Conservation (phyloP, 305 asterid genomes). For the Fraxinus floribunda region DNA sequence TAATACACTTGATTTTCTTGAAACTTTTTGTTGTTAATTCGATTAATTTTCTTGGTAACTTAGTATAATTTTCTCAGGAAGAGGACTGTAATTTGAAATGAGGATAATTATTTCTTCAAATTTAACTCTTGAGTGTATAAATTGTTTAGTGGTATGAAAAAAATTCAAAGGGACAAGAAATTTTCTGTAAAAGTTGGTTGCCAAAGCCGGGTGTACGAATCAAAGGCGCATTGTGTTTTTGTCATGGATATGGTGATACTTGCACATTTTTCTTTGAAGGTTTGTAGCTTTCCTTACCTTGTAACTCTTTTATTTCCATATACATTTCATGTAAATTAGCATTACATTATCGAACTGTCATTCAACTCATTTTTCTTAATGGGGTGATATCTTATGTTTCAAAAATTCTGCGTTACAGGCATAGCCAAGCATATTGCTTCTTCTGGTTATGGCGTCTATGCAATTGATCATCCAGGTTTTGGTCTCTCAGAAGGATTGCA, state of each 20-base stretch:
- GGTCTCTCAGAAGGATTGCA: slow-evolving; percentile 95
- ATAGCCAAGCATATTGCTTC: slow-evolving; percentile 85
- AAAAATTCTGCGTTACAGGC: slow-evolving; percentile 45
- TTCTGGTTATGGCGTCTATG: slow-evolving; percentile 83
- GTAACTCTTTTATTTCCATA: background rate
- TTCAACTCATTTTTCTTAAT: background rate
- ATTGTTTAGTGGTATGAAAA: slow-evolving; percentile 73
- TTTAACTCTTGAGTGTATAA: background rate
- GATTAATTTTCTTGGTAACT: background rate
- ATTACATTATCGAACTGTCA: background rate
- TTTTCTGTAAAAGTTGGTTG: slow-evolving; percentile 93
- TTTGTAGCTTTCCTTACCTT: slow-evolving; percentile 28
- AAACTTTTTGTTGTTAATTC: background rate
- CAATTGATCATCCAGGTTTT: slow-evolving; percentile 93
- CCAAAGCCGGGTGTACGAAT: slow-evolving; percentile 81
- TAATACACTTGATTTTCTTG: background rate
- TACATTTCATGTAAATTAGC: background rate
- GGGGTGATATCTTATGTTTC: slow-evolving; percentile 3
- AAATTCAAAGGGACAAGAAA: slow-evolving; percentile 75
- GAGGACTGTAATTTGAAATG: background rate
- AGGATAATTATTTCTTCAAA: background rate
- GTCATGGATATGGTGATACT: slow-evolving; percentile 96
- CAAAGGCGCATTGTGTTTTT: slow-evolving; percentile 86
- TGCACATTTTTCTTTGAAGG: slow-evolving; percentile 99
- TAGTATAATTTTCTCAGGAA: background rate